phyloP scores from a whole-genome alignment of 192 early-diverging fungal genomes.

The Coemansia sp. region DNA sequence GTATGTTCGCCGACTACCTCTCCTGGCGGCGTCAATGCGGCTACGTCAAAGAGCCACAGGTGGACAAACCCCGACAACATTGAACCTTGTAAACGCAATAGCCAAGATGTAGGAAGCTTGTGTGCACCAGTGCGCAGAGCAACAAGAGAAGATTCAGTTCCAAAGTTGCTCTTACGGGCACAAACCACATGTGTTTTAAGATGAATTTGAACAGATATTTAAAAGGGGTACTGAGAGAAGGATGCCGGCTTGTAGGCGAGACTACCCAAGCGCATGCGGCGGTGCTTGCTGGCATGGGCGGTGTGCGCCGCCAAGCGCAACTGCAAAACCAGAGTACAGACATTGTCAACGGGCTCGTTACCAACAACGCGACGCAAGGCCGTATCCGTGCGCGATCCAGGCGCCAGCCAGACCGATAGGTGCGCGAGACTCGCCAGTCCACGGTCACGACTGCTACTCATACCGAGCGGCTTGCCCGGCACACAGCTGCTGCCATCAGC shows the following conservation, averaged over 20 bases:
- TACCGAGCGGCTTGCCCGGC: neutral
- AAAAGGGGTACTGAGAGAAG: too few species aligned
- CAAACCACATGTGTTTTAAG: slow-evolving; percentile 2
- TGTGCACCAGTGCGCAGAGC: neutral
- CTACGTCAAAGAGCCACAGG: slow-evolving; percentile 23
- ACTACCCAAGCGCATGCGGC: slow-evolving; percentile 15
- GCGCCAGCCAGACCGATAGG: slow-evolving; percentile 33
- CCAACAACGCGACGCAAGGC: slow-evolving; percentile 46
- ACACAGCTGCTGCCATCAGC: slow-evolving; percentile 1
- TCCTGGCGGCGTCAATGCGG: slow-evolving; percentile 7
- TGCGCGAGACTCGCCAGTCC: slow-evolving; percentile 33
- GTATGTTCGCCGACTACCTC: neutral
- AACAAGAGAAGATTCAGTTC: neutral
- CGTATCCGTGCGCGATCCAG: slow-evolving; percentile 32
- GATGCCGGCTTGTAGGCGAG: slow-evolving; percentile 22
- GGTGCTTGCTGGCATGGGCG: slow-evolving; percentile 19
- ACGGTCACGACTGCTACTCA: neutral
- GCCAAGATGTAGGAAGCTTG: neutral
- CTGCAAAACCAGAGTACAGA: slow-evolving; percentile 25
- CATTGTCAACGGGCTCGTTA: slow-evolving; percentile 37
- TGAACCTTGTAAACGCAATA: neutral
- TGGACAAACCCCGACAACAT: slow-evolving; percentile 21
- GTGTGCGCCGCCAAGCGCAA: slow-evolving; percentile 16
- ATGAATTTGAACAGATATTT: neutral
- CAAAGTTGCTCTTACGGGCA: neutral